Conservation (phyloP, 768 basidiomycete species). For the Suillus discolor region DNA sequence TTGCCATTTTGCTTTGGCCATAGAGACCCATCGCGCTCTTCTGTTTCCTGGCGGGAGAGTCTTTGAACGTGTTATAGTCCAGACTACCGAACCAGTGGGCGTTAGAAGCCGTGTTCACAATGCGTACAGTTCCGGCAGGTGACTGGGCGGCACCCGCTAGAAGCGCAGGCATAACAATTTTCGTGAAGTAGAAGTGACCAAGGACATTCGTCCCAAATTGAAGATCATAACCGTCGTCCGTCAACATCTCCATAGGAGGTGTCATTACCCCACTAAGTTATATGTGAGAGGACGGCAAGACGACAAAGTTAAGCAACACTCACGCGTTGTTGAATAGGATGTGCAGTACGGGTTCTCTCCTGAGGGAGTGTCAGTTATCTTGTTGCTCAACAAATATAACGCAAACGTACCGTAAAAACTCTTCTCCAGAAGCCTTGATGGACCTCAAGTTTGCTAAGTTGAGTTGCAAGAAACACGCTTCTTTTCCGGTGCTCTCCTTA, state of each 20-base stretch:
- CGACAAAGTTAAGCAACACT: constrained; percentile 13
- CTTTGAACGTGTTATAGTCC: constrained; percentile 30
- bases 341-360: constrained; percentile 30
- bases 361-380: constrained; percentile 1
- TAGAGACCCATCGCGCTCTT: constrained; percentile 13
- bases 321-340: constrained; percentile 36
- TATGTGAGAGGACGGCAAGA: neutral
- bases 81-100: constrained; percentile 25
- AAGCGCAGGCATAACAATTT: constrained; percentile 37
- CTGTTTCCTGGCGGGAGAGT: constrained; percentile 24
- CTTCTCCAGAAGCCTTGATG: constrained; percentile 42
- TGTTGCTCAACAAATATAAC: neutral
- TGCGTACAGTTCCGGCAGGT: constrained; percentile 34
- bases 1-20: constrained; percentile 36
- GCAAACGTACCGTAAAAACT: constrained; percentile 36
- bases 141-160: constrained; percentile 32
- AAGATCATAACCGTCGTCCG: constrained; percentile 27
- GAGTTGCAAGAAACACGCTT: constrained; percentile 45
- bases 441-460: constrained; percentile 47
- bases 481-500: constrained; percentile 43
- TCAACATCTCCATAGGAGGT: constrained; percentile 30
- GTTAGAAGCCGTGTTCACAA: constrained; percentile 38
- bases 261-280: constrained; percentile 29
- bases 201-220: constrained; percentile 28
- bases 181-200: constrained; percentile 9